These are phyloP conservation scores for Spathaspora hagerdaliae DNA, from an alignment of 805 yeast species.

Conservation along the genomic window DNA sequence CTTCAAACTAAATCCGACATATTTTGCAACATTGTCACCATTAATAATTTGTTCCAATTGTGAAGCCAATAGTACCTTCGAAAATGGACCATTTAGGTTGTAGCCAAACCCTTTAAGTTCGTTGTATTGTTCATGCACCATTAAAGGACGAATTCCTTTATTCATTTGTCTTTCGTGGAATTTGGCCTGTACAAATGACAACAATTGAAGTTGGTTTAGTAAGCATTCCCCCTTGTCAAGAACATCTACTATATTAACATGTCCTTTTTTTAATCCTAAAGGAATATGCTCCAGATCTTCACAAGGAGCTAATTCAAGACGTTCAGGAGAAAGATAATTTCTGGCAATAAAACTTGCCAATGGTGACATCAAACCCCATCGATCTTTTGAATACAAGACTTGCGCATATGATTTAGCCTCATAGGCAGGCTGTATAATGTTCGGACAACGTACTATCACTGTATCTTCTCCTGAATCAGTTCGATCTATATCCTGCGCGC, in stretches of 20 bases:
- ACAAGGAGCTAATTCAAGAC: constrained; percentile 10
- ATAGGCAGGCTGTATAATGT: constrained; percentile 31
- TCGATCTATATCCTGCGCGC: constrained; percentile 14
- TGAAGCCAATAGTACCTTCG: constrained; percentile 9
- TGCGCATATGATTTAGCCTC: constrained; percentile 33
- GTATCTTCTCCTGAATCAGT: constrained; percentile 14
- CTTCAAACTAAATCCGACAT: constrained; percentile 11
- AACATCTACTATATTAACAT: constrained; percentile 21
- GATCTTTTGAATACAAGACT: constrained; percentile 33
- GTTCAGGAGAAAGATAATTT: constrained; percentile 21
- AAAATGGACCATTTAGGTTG: constrained; percentile 29
- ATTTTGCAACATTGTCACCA: constrained; percentile 10
- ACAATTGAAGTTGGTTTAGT: constrained; percentile 36
- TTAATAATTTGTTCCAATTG: constrained; percentile 11
- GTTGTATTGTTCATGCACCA: constrained; percentile 11
- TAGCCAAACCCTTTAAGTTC: constrained; percentile 31
- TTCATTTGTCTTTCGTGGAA: constrained; percentile 11
- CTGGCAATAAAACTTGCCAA: constrained; percentile 31
- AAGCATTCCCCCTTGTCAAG: constrained; percentile 21
- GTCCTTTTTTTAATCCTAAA: constrained; percentile 28
- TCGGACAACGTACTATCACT: constrained; percentile 30
- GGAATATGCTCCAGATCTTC: constrained; percentile 14
- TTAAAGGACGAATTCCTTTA: neutral
- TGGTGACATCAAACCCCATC: constrained; percentile 29
- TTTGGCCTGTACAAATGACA: constrained; percentile 15